These are phyloP conservation scores for Austroboletus festivus DNA, from an alignment of 768 basidiomycete species.

Conservation along the genomic window DNA sequence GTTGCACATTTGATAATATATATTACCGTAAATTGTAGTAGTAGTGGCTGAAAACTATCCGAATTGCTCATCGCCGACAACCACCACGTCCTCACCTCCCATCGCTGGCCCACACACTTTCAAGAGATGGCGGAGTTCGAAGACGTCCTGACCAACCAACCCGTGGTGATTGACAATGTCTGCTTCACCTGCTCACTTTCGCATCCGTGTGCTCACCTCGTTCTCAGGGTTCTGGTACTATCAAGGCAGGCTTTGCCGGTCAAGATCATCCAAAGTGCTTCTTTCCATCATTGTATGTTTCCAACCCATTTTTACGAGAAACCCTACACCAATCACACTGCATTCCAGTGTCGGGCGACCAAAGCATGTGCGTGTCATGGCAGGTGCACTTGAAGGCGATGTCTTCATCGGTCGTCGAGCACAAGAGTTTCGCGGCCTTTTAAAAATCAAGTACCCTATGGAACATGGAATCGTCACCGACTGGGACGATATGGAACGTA, in stretches of 20 bases:
- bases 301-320: conserved; percentile 28
- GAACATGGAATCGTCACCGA: conserved; percentile 98
- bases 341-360: conserved; percentile 82
- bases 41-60: conserved; percentile 15
- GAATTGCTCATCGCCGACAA: background rate
- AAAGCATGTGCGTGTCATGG: conserved; percentile 97
- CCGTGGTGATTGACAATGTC: conserved; percentile 98
- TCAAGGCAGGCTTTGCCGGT: conserved; percentile 98
- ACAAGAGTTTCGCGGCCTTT: conserved; percentile 90
- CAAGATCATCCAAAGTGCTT: conserved; percentile 99
- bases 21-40: no score
- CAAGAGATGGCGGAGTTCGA: conserved; percentile 78
- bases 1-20: no score
- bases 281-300: conserved; percentile 95
- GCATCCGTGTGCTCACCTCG: conserved; percentile 24
- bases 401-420: conserved; percentile 94
- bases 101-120: conserved; percentile 6
- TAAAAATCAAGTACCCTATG: conserved; percentile 99
- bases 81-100: no score
- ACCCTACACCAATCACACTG: conserved; percentile 20
- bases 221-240: conserved; percentile 91
- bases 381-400: conserved; percentile 93
- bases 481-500: conserved; percentile 99
- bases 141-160: conserved; percentile 96
- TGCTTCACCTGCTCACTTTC: conserved; percentile 29